Evolutionary conservation across 108 stramenopile genomes (phyloP).

Genomic region (Stephanodiscus triporus): DNA sequence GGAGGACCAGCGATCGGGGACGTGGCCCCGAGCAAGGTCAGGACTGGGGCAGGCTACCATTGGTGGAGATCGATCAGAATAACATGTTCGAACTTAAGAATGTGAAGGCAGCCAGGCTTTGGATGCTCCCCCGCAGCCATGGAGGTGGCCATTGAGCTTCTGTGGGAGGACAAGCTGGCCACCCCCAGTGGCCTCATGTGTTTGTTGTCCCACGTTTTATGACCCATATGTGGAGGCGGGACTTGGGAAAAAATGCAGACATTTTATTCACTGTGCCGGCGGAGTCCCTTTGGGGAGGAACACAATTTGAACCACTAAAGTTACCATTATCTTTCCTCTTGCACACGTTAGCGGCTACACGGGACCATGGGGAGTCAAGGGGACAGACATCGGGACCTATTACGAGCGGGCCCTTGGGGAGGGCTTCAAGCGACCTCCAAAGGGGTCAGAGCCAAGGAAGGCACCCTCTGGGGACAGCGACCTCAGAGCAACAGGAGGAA

Average conservation of each 20-base stretch:
- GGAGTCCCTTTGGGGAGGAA: not conserved
- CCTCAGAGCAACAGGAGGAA: not conserved
- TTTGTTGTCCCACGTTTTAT: conserved; percentile 2
- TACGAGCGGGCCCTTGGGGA: not conserved
- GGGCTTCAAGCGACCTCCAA: not conserved
- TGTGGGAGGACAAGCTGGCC: conserved; percentile 5
- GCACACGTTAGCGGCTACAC: not conserved
- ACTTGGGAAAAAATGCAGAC: not conserved
- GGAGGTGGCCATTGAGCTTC: not conserved
- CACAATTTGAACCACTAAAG: conserved; percentile 3
- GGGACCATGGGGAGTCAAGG: not conserved
- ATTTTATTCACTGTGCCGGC: not conserved
- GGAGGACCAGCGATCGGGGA: not conserved
- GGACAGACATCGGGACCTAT: not conserved
- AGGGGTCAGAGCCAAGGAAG: conserved; percentile 7
- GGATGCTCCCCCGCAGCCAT: conserved; percentile 12
- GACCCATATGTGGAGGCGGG: conserved; percentile 7
- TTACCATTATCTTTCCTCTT: conserved; percentile 1
- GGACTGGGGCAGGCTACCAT: not conserved
- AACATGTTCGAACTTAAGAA: conserved; percentile 16
- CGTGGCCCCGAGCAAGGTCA: not conserved
- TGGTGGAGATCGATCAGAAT: not conserved
- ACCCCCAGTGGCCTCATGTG: conserved; percentile 9
- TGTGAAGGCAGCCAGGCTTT: not conserved
- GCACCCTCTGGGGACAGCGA: too few species aligned